phyloP scores from a whole-genome alignment of 208 protist species.

The Histomonas meleagridis region DNA sequence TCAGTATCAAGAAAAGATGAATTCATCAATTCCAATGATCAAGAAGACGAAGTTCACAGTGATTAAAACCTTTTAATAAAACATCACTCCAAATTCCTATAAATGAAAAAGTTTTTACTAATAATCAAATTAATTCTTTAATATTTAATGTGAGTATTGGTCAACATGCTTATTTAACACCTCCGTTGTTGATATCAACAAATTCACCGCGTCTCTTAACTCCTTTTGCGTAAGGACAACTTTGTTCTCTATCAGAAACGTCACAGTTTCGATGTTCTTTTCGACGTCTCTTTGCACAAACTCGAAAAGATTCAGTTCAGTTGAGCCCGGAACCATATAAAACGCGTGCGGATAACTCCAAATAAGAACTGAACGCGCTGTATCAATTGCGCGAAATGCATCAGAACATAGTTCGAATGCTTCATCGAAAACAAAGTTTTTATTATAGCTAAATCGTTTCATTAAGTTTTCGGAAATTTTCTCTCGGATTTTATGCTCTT shows the following conservation, averaged over 20 bases:
- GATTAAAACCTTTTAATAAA: no score
- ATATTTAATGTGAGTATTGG: no score
- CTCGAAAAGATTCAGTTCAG: neutral
- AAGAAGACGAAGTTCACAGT: no score
- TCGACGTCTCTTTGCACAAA: neutral
- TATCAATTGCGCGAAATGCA: neutral
- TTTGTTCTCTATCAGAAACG: neutral
- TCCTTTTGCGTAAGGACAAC: neutral
- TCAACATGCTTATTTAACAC: neutral
- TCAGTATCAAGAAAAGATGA: no score
- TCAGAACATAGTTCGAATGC: neutral
- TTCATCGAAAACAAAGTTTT: neutral
- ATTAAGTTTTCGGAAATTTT: neutral
- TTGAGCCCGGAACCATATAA: neutral
- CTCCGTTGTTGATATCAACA: neutral
- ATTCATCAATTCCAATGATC: no score
- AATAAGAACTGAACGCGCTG: neutral
- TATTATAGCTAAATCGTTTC: neutral
- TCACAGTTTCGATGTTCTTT: neutral
- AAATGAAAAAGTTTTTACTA: no score
- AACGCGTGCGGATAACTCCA: conserved; percentile 6
- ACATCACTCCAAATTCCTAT: no score
- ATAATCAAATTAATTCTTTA: no score
- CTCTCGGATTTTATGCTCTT: neutral
- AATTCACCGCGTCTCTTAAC: neutral